Evolutionary conservation across 345 rosid genomes (phyloP), one percentile per base, ranked within the genome.

Genomic region (Noccaea bulbosa): DNA sequence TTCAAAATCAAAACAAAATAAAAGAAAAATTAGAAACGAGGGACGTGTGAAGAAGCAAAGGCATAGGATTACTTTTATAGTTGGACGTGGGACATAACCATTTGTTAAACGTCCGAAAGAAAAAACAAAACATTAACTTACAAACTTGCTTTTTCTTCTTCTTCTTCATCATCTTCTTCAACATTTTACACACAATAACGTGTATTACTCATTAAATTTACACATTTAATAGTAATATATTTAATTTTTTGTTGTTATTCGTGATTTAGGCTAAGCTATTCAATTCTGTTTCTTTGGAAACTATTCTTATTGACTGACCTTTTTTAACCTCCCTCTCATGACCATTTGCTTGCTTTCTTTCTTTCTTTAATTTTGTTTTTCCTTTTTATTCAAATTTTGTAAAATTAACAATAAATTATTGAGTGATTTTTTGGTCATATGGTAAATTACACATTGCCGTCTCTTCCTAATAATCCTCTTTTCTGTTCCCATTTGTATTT

Each of bases 41-140:
- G 73, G 74, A 47, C 66, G 66, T 70, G 74, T 70, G 65, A 24
- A 47, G 66, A 70, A 40, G 66, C 74, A 48, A 70, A 70, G 59
- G 66, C 58, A 2, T 59, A 43, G 34, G 8, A 27, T 24, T 24
- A 67, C 32, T 0, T 12, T 12, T 41, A 30, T 67, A 62, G 52
- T 67, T 53, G 62, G 30, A 17, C 12, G 50, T 57, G 59, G 37
- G 51, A 49, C 52, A 66, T 56, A 20, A 43, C 45, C 12, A 39
- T 67, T 67, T 67, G 51, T 8, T 57, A 56, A 69, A 40, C 11
- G 12, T 45, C 20, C 9, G 17, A 37, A 43, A 32, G 5, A 3
- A 5, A 17, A n/a, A 6, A 5, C 17, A 9, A 61, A 44, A 2
- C 16, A 34, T 63, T 14, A 30, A 33, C 16, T 63, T 20, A 55